These are phyloP conservation scores for Dactylellina parvicollis DNA, from an alignment of 2,329 filamentous ascomycete genomes.

Conservation along the genomic window DNA sequence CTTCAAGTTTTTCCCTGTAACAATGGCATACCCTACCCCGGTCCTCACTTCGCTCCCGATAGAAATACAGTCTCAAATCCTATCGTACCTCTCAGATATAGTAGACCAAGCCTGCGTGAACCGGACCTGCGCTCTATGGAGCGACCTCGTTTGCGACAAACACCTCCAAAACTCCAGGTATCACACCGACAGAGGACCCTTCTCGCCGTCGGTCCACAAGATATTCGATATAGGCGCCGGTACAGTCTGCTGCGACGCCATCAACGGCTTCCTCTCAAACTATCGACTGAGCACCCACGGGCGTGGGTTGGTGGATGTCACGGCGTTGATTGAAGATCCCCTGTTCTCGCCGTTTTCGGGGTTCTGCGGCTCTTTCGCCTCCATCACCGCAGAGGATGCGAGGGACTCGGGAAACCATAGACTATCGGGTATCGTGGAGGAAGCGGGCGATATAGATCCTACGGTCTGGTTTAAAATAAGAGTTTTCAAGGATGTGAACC, in stretches of 20 bases:
- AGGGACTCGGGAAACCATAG: neutral
- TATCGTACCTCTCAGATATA: slow-evolving; percentile 8
- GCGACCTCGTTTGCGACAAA: slow-evolving; percentile 1
- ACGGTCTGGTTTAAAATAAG: slow-evolving; percentile 24
- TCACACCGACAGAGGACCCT: slow-evolving; percentile 2
- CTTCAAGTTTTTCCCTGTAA: neutral
- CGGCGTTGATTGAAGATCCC: slow-evolving; percentile 4
- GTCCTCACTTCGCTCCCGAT: slow-evolving; percentile 1
- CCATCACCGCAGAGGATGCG: neutral
- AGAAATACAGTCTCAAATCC: slow-evolving; percentile 16
- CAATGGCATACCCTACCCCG: neutral
- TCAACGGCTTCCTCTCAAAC: neutral
- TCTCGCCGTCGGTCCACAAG: slow-evolving; percentile 6
- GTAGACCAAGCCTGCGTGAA: slow-evolving; percentile 1
- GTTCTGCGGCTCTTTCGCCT: slow-evolving; percentile 7
- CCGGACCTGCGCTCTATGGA: slow-evolving; percentile 9
- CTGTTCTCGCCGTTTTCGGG: slow-evolving; percentile 7
- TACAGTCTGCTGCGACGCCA: slow-evolving; percentile 5
- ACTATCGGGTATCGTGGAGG: neutral
- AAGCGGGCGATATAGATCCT: neutral
- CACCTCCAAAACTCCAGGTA: neutral
- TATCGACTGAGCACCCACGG: slow-evolving; percentile 13
- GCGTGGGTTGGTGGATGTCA: slow-evolving; percentile 1
- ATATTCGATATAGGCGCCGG: slow-evolving; percentile 19
- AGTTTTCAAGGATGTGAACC: slow-evolving; percentile 1